Conservation (phyloP, 2,329 filamentous ascomycete genomes). For the Thermomyces lanuginosus region DNA sequence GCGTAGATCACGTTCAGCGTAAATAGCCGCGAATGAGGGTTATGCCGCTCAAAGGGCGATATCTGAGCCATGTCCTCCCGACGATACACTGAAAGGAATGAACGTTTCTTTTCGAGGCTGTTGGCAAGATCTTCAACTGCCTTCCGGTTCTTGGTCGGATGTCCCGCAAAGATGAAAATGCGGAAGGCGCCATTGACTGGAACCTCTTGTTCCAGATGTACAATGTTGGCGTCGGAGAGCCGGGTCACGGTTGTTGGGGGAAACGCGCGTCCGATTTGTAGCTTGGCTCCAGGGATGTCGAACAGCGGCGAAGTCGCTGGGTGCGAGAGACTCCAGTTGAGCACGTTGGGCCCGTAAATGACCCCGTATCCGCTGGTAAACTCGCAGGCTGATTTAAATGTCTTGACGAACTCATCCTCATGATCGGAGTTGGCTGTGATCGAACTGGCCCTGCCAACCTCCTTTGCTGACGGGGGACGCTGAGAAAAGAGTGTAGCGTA, state of each 20-base stretch:
- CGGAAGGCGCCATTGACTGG: conserved; percentile 79
- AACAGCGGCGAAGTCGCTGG: conserved; percentile 54
- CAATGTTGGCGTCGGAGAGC: conserved; percentile 74
- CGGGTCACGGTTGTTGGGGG: conserved; percentile 68
- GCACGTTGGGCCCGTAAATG: conserved; percentile 60
- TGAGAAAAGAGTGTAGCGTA: conserved; percentile 85
- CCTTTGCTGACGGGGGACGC: conserved; percentile 52
- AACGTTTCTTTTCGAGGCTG: conserved; percentile 47
- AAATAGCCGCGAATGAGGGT: conserved; percentile 71
- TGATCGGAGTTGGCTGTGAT: conserved; percentile 15
- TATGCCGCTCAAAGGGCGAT: conserved; percentile 63
- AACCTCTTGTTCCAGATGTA: conserved; percentile 78
- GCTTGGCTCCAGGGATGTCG: conserved; percentile 46
- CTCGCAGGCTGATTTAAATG: conserved; percentile 80
- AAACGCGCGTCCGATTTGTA: conserved; percentile 60
- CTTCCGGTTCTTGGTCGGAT: conserved; percentile 38
- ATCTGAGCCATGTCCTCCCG: conserved; percentile 46
- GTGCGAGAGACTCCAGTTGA: conserved; percentile 70
- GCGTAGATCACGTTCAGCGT: conserved; percentile 64
- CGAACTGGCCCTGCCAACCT: conserved; percentile 50
- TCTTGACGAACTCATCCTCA: conserved; percentile 67
- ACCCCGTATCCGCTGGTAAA: conserved; percentile 90
- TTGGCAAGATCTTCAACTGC: conserved; percentile 56
- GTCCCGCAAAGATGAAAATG: conserved; percentile 71
- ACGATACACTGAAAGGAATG: conserved; percentile 55